Conservation (phyloP, 805 yeast genomes). For the Clavispora fructus region DNA sequence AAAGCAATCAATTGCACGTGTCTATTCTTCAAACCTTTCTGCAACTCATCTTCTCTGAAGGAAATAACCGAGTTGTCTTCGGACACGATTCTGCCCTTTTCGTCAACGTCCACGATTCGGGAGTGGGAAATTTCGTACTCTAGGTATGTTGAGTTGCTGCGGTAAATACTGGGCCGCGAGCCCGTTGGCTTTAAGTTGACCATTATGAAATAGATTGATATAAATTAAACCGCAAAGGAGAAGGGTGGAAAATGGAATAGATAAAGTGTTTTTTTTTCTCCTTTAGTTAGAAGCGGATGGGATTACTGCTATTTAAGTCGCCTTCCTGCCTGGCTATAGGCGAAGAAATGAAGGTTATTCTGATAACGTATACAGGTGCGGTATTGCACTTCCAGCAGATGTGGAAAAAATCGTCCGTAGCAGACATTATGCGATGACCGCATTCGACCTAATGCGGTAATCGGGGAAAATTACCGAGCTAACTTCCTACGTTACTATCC, state of each 20-base stretch:
- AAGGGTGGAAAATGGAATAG: background rate
- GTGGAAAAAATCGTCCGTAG: conserved; percentile 13
- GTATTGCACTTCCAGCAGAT: conserved; percentile 28
- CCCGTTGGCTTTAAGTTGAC: conserved; percentile 9
- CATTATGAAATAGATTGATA: conserved; percentile 2
- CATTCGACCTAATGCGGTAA: background rate
- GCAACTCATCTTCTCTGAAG: conserved; percentile 8
- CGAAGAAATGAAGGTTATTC: background rate
- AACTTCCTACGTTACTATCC: background rate
- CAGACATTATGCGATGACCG: background rate
- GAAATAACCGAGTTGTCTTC: conserved; percentile 13
- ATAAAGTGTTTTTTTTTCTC: background rate
- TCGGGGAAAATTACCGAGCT: background rate
- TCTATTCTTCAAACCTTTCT: conserved; percentile 17
- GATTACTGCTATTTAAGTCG: background rate
- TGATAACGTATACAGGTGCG: background rate
- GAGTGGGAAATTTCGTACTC: conserved; percentile 15
- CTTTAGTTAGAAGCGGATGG: background rate
- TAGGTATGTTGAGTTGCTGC: conserved; percentile 12
- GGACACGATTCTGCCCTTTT: conserved; percentile 12
- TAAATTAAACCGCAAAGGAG: background rate
- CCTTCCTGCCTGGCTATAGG: background rate
- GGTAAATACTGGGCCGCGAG: conserved; percentile 12
- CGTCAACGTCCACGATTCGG: conserved; percentile 14
- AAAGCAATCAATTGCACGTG: conserved; percentile 19